These are phyloP conservation scores for Durusdinium trenchii DNA, from an alignment of 73 alveolate genomes.

Conservation along the genomic window DNA sequence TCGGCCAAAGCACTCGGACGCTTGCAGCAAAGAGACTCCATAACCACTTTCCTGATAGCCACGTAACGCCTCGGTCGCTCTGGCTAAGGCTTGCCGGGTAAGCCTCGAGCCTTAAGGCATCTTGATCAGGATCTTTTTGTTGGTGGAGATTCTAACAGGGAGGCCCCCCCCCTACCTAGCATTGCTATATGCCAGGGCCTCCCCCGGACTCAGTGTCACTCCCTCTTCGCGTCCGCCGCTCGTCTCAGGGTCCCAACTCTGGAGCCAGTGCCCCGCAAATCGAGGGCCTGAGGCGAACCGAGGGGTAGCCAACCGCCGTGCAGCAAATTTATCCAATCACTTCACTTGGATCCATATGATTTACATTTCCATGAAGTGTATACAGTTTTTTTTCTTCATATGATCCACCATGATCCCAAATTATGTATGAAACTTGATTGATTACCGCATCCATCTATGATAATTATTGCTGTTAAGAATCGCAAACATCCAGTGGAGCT, in stretches of 20 bases:
- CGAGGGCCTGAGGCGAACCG: constrained; percentile 17
- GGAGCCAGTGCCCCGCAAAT: constrained; percentile 65
- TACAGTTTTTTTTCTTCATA: not conserved
- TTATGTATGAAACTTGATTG: not conserved
- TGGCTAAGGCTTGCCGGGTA: not conserved
- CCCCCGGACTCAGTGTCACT: too few relatives aligned
- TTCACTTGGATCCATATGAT: not conserved
- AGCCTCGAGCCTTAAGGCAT: too few relatives aligned
- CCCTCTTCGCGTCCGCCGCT: not conserved
- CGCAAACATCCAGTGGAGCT: not conserved
- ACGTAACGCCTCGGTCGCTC: constrained; percentile 63
- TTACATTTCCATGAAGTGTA: not conserved
- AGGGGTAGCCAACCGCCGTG: not conserved
- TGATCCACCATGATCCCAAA: not conserved
- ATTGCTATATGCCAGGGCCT: too few relatives aligned
- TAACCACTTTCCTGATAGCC: constrained; percentile 77
- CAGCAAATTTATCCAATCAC: not conserved
- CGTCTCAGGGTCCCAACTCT: not conserved
- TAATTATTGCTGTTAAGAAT: not conserved
- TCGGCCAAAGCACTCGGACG: too few relatives aligned
- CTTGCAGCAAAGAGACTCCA: not conserved
- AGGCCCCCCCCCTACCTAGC: too few relatives aligned
- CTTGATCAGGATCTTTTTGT: too few relatives aligned
- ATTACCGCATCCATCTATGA: not conserved
- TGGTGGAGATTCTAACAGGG: too few relatives aligned